phyloP scores from a whole-genome alignment of 306 rosid species.

The Boehmeria nivea region DNA sequence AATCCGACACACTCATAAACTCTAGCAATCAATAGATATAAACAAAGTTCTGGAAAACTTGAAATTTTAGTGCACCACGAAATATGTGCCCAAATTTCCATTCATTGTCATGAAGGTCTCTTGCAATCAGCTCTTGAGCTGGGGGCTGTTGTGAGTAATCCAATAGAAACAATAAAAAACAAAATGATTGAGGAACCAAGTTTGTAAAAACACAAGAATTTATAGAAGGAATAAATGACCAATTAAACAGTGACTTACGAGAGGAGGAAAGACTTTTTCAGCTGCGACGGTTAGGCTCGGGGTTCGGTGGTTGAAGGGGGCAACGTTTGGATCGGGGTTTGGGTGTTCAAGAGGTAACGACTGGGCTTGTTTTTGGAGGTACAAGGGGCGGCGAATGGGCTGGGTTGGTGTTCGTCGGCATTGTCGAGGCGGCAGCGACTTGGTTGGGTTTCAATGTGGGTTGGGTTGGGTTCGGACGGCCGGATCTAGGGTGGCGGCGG shows the following conservation, averaged over 20 bases:
- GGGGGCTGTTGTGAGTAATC: conserved; percentile 75
- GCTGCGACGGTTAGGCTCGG: conserved; percentile 83
- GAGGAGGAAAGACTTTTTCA: conserved; percentile 77
- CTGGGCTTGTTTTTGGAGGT: no score
- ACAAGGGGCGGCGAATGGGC: no score
- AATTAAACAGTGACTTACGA: conserved; percentile 33
- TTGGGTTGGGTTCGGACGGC: no score
- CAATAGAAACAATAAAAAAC: conserved; percentile 25
- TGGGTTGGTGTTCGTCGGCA: no score
- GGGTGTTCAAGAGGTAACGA: no score
- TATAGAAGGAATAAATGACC: background rate
- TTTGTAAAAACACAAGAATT: background rate
- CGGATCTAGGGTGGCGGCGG: no score
- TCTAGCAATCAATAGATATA: background rate
- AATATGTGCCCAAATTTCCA: conserved; percentile 74
- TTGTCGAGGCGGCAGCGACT: no score
- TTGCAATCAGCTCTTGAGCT: conserved; percentile 63
- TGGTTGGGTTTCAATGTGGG: no score
- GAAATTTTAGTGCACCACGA: conserved; percentile 38
- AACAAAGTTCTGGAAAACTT: background rate
- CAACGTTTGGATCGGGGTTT: no score
- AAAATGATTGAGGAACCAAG: conserved; percentile 1
- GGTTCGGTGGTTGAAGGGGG: no score
- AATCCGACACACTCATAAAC: background rate
- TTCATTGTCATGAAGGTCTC: conserved; percentile 70